phyloP scores from a whole-genome alignment of 192 early-diverging fungal genomes.

The Coemansia sp. region DNA sequence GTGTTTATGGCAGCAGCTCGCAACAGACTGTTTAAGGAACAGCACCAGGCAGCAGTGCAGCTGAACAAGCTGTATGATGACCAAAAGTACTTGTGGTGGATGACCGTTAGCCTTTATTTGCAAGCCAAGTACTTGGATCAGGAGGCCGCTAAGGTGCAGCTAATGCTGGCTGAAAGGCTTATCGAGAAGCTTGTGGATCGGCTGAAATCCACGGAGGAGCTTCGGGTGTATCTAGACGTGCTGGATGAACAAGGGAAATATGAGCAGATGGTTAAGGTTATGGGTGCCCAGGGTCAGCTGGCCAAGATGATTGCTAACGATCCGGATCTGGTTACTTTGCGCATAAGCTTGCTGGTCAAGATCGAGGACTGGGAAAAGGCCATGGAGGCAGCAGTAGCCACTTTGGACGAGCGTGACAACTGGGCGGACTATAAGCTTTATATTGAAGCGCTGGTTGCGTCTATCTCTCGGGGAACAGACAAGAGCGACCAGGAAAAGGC shows the following conservation, averaged over 20 bases:
- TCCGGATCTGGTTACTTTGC: conserved; percentile 65
- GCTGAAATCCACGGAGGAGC: conserved; percentile 70
- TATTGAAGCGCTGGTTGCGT: conserved; percentile 20
- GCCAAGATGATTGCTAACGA: conserved; percentile 67
- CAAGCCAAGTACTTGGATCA: conserved; percentile 57
- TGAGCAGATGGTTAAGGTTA: conserved; percentile 60
- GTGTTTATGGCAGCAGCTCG: conserved; percentile 83
- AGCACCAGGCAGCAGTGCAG: conserved; percentile 67
- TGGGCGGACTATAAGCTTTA: conserved; percentile 50
- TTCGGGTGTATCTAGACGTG: conserved; percentile 74
- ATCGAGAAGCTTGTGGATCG: conserved; percentile 67
- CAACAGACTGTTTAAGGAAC: conserved; percentile 57
- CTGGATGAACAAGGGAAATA: conserved; percentile 69
- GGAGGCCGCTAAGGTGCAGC: conserved; percentile 52
- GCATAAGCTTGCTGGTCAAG: conserved; percentile 56
- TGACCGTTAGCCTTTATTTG: conserved; percentile 72
- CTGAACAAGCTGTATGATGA: conserved; percentile 78
- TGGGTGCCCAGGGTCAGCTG: conserved; percentile 58
- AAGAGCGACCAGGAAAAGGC: too few relatives aligned
- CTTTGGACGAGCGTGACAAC: conserved; percentile 51
- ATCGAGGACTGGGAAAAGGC: conserved; percentile 54
- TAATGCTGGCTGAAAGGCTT: conserved; percentile 80
- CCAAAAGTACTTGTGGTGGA: conserved; percentile 84
- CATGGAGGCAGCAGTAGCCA: conserved; percentile 32
- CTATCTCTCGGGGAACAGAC: background rate